Evolutionary conservation across 257 asterid species (phyloP).

Genomic region (Phtheirospermum japonicum): DNA sequence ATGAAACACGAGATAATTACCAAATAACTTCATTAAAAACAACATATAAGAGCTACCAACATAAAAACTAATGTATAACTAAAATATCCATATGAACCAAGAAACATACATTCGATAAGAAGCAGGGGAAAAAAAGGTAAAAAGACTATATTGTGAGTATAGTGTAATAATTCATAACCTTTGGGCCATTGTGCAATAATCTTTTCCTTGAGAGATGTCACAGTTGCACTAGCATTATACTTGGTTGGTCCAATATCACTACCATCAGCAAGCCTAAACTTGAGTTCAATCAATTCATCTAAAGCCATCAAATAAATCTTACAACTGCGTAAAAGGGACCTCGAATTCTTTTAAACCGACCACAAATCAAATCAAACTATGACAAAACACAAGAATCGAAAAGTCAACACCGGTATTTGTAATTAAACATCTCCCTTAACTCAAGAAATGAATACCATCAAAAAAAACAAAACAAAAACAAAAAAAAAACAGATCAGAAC

Average conservation of each 20-base stretch:
- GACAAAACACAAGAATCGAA: conserved; percentile 8
- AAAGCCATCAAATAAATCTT: conserved; percentile 60
- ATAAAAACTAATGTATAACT: no score
- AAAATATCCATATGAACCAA: no score
- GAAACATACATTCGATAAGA: no score
- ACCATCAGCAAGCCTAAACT: conserved; percentile 95
- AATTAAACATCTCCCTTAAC: conserved; percentile 1
- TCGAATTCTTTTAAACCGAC: no score
- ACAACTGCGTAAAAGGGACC: conserved; percentile 14
- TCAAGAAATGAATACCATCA: conserved; percentile 5
- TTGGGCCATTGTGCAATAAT: conserved; percentile 86
- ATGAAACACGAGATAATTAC: background rate
- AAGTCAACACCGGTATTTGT: background rate
- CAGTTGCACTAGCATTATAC: conserved; percentile 62
- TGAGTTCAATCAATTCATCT: conserved; percentile 81
- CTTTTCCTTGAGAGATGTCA: conserved; percentile 80
- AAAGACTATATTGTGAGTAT: no score
- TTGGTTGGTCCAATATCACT: conserved; percentile 91
- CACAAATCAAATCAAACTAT: conserved; percentile 34
- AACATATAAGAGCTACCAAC: no score
- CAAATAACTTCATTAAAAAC: no score
- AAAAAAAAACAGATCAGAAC: conserved; percentile 16
- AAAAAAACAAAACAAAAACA: no score
- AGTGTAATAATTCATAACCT: conserved; percentile 40
- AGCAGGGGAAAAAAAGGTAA: no score